phyloP scores from a whole-genome alignment of 2,329 filamentous ascomycete species.

The Penicillium brasilianum region DNA sequence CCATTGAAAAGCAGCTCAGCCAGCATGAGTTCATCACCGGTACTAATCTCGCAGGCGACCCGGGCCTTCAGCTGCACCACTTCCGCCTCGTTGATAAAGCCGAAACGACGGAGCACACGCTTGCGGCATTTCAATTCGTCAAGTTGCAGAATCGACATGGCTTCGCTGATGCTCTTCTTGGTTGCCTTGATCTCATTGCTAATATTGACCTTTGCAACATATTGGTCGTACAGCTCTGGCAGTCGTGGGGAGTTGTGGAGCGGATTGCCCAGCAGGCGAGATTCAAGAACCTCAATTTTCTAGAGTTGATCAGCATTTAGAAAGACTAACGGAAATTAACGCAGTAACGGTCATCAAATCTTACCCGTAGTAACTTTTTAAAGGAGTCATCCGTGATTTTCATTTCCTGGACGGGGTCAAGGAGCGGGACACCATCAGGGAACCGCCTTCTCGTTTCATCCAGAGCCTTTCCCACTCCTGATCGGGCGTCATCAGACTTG shows the following conservation, averaged over 20 bases:
- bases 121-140: slow-evolving; percentile 97
- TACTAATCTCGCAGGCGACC: slow-evolving; percentile 96
- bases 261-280: slow-evolving; percentile 83
- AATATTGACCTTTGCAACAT: slow-evolving; percentile 77
- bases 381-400: slow-evolving; percentile 89
- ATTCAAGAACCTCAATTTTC: slow-evolving; percentile 97
- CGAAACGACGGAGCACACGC: slow-evolving; percentile 88
- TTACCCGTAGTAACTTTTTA: slow-evolving; percentile 78
- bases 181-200: slow-evolving; percentile 80
- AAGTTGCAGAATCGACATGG: slow-evolving; percentile 86
- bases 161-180: slow-evolving; percentile 84
- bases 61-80: slow-evolving; percentile 97
- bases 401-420: slow-evolving; percentile 98
- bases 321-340: neutral
- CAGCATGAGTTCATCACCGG: slow-evolving; percentile 90
- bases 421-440: slow-evolving; percentile 83
- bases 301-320: slow-evolving; percentile 46
- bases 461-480: slow-evolving; percentile 69
- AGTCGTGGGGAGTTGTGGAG: slow-evolving; percentile 88
- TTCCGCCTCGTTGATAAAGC: slow-evolving; percentile 94
- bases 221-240: slow-evolving; percentile 83
- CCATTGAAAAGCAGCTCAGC: slow-evolving; percentile 94
- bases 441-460: slow-evolving; percentile 85
- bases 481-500: slow-evolving; percentile 69
- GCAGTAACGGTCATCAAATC: slow-evolving; percentile 24